phyloP scores from a whole-genome alignment of 2,329 filamentous ascomycete genomes.

The Lomentospora prolificans region DNA sequence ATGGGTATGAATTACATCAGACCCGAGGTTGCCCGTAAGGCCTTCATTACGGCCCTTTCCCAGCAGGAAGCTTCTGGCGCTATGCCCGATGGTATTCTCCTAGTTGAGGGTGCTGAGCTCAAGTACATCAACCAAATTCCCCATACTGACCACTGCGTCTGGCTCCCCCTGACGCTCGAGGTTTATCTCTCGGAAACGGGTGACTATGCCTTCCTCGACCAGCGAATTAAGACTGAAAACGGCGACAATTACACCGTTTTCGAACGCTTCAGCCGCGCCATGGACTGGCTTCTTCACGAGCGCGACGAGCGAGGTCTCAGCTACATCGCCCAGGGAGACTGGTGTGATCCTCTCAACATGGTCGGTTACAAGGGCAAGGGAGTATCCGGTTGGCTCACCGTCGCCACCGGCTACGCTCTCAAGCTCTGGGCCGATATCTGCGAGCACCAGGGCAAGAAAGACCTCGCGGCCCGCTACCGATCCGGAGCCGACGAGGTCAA shows the following conservation, averaged over 20 bases:
- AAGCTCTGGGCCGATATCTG: slow-evolving; percentile 44
- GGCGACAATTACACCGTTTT: slow-evolving; percentile 40
- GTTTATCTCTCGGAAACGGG: slow-evolving; percentile 45
- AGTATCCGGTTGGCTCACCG: slow-evolving; percentile 48
- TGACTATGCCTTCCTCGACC: slow-evolving; percentile 39
- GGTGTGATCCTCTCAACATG: slow-evolving; percentile 55
- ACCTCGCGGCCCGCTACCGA: slow-evolving; percentile 34
- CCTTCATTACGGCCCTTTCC: slow-evolving; percentile 37
- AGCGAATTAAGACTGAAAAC: slow-evolving; percentile 29
- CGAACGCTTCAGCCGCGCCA: slow-evolving; percentile 43
- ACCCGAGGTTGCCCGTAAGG: slow-evolving; percentile 35
- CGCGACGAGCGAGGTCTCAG: slow-evolving; percentile 44
- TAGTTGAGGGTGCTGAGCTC: slow-evolving; percentile 42
- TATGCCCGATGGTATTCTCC: slow-evolving; percentile 47
- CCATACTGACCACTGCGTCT: slow-evolving; percentile 50
- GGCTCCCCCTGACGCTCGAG: slow-evolving; percentile 44
- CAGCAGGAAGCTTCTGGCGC: slow-evolving; percentile 45
- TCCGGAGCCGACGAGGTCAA: slow-evolving; percentile 36
- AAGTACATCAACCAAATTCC: slow-evolving; percentile 54
- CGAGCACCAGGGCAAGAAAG: slow-evolving; percentile 28
- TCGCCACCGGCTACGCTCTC: slow-evolving; percentile 43
- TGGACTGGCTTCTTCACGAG: slow-evolving; percentile 43
- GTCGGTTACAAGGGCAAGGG: slow-evolving; percentile 48
- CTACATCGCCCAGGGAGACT: slow-evolving; percentile 49
- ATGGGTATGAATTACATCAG: slow-evolving; percentile 52